Evolutionary conservation across 2,329 filamentous ascomycete genomes (phyloP), one percentile per base, ranked within the genome.

Genomic region (Fulvia fulva): DNA sequence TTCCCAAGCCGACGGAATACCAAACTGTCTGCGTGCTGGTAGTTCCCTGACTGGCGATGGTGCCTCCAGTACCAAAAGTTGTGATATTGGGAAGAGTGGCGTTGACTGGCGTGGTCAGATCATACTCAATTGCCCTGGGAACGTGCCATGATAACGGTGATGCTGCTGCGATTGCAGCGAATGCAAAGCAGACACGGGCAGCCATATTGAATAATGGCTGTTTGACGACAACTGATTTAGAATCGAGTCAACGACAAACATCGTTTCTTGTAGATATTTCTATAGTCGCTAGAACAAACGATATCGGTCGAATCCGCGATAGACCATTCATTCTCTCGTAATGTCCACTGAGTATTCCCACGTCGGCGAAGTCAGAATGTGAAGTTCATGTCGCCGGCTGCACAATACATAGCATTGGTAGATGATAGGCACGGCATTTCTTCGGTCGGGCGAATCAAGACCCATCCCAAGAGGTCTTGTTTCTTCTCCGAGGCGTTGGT

Each of bases 31-130:
- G 78, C 19, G 76, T 77, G 23, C 76, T 77, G 37, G 75, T 77
- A n/a, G 68, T 70, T 0, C 77, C 79, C 58, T 77, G 76, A 1
- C 81, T 81, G 14, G 83, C 83, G 50, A 86, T 86, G 9, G 83
- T 86, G 34, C 83, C 83, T 16, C 83, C 83, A 5, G 80, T 83
- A 5, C 78, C 79, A 62, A 81, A 83, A 60, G 84, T 81, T 58
- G 81, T 84, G 53, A 85, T 73, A 64, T 83, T 83, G 9, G 81
- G 81, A 0, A 83, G 74, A 32, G 73, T 76, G n/a, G 73, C 71
- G 57, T 80, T 79, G 57, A 75, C 66, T 28, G 62, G 55, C 11
- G 63, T 59, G 5, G 56, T 46, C 2, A 64, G 43, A 44, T 65
- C 61, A 12, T 32, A 32, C 4, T 32, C 28, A 32, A 32, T 12